Percentiles rank a stretch among this genome's conserved stretches.
Conservation (phyloP, 75 land plant genomes). For the Chamaecyparis obtusa region DNA sequence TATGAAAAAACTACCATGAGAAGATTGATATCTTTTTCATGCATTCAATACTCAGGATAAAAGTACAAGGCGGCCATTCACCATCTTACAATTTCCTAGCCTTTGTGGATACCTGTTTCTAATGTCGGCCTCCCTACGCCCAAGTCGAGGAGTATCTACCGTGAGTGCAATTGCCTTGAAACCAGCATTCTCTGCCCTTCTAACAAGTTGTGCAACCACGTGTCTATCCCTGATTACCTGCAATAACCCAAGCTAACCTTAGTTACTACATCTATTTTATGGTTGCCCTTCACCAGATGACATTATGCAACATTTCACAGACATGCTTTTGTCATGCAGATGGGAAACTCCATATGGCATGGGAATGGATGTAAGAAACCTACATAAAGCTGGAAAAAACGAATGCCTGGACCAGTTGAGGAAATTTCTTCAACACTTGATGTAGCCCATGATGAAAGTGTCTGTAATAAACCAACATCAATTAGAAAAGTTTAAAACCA, state of each 20-base stretch:
- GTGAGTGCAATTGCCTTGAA: slow-evolving; percentile 93
- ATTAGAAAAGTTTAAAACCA: neutral
- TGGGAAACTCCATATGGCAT: neutral
- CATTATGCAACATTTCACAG: neutral
- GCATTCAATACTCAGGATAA: neutral
- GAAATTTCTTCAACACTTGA: slow-evolving; percentile 89
- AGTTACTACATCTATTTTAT: neutral
- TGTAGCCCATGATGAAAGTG: slow-evolving; percentile 86
- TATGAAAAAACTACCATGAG: neutral
- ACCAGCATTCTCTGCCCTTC: slow-evolving; percentile 88
- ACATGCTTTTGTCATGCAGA: neutral
- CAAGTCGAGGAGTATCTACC: slow-evolving; percentile 82
- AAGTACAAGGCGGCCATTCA: neutral
- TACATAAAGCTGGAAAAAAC: slow-evolving; percentile 92
- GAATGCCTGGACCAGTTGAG: slow-evolving; percentile 82
- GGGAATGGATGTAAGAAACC: slow-evolving; percentile 11
- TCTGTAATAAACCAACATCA: slow-evolving; percentile 36
- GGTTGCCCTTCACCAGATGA: neutral
- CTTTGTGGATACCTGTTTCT: slow-evolving; percentile 65
- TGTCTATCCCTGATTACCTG: slow-evolving; percentile 85
- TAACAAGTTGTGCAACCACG: slow-evolving; percentile 80
- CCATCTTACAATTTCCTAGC: neutral
- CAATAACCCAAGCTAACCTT: neutral
- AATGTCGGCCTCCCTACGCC: slow-evolving; percentile 87
- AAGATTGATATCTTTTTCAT: neutral